These are phyloP conservation scores for Boletus rufocinnamomeus DNA, from an alignment of 768 basidiomycete genomes.

Conservation along the genomic window DNA sequence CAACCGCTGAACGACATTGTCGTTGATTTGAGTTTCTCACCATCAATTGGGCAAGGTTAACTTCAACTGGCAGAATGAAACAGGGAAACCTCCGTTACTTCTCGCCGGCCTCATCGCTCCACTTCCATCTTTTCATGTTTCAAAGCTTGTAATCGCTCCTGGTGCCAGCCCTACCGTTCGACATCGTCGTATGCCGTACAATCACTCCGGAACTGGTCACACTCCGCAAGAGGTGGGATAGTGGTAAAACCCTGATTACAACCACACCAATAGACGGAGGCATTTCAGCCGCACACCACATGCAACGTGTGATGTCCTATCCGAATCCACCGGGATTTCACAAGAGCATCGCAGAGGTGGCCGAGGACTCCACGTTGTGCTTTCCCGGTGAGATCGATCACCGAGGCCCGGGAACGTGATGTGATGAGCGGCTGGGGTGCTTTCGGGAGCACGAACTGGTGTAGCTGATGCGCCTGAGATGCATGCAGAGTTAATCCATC, in stretches of 20 bases:
- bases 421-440: slow-evolving; percentile 17
- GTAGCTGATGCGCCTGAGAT: slow-evolving; percentile 23
- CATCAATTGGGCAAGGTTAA: neutral
- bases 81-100: neutral
- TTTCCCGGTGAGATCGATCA: slow-evolving; percentile 32
- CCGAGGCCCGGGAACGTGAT: slow-evolving; percentile 24
- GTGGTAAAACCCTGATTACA: slow-evolving; percentile 27
- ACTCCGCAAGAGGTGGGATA: neutral
- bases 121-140: neutral
- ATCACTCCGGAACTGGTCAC: too few relatives aligned
- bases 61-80: neutral
- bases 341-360: slow-evolving; percentile 27
- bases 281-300: slow-evolving; percentile 25
- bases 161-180: neutral
- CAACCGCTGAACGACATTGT: neutral
- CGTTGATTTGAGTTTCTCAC: neutral
- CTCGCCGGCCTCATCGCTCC: neutral
- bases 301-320: neutral
- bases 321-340: slow-evolving; percentile 21
- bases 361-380: slow-evolving; percentile 30
- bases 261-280: slow-evolving; percentile 40
- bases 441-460: slow-evolving; percentile 11
- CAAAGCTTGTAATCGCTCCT: neutral
- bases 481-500: slow-evolving; percentile 21
- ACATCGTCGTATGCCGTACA: neutral